Conservation (phyloP, 768 basidiomycete species). For the Macrolepiota fuliginosa region DNA sequence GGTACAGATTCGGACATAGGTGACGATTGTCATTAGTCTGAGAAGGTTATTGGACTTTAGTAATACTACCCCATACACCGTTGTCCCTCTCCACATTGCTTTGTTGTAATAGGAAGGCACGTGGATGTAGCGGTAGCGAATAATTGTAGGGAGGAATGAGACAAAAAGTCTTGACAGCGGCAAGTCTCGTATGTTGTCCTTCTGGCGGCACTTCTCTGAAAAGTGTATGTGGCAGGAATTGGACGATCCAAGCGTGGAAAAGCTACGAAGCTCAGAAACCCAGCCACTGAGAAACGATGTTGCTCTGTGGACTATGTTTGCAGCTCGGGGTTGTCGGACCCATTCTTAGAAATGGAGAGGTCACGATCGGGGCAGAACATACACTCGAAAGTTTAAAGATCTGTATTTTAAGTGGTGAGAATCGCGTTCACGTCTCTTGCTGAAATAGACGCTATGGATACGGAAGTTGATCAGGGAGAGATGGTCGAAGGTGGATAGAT, state of each 20-base stretch:
- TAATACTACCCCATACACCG: not conserved
- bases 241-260: not conserved
- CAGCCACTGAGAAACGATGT: too few species aligned
- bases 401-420: not conserved
- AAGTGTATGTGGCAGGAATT: not conserved
- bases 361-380: too few species aligned
- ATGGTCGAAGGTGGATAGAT: not conserved
- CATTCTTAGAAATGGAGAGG: not conserved
- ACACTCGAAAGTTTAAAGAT: not conserved
- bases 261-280: not conserved
- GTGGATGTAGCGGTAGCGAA: not conserved
- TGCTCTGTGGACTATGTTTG: too few species aligned
- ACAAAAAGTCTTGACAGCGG: not conserved
- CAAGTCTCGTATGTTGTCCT: not conserved
- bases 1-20: too few species aligned
- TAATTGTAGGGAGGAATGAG: not conserved
- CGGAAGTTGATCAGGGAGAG: not conserved
- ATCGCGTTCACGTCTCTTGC: not conserved
- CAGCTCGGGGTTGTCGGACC: not conserved
- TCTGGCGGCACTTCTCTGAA: not conserved
- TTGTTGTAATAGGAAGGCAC: not conserved
- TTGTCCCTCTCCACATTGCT: not conserved
- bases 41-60: not conserved
- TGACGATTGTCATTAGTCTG: not conserved
- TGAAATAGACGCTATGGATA: not conserved